Evolutionary conservation across 2,329 filamentous ascomycete genomes (phyloP).

Genomic region (Exserohilum rostratum): DNA sequence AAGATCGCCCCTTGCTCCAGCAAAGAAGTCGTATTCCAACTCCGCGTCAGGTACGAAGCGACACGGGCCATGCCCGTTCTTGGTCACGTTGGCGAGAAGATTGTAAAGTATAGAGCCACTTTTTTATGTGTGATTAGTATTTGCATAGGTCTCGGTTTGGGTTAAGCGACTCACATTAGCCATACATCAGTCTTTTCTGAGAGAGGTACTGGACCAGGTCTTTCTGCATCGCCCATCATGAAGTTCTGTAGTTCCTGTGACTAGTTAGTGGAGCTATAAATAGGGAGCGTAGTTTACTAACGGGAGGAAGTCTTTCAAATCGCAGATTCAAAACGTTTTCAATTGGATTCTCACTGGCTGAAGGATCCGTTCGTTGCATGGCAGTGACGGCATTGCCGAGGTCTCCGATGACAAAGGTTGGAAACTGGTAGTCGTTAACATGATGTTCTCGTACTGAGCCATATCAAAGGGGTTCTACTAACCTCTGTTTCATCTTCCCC

Average conservation of each 20-base stretch:
- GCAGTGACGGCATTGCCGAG: not conserved
- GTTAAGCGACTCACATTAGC: not conserved
- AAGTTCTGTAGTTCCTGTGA: slow-evolving; percentile 1
- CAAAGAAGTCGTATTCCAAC: not conserved
- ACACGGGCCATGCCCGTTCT: not conserved
- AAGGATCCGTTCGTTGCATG: not conserved
- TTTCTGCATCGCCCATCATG: not conserved
- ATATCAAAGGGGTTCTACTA: not conserved
- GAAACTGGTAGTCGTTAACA: not conserved
- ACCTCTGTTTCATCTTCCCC: not conserved
- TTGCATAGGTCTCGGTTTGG: not conserved
- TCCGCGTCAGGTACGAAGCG: too few species aligned
- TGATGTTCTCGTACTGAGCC: not conserved
- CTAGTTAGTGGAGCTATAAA: not conserved
- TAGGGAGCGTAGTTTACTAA: not conserved
- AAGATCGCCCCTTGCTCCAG: not conserved
- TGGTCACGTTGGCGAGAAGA: not conserved
- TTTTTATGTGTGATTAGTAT: not conserved
- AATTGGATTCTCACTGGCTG: not conserved
- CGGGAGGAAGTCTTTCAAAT: not conserved
- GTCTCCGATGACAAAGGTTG: slow-evolving; percentile 1
- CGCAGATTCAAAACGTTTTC: not conserved
- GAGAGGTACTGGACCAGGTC: not conserved
- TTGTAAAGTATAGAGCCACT: not conserved
- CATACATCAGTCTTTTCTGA: slow-evolving; percentile 5